Conservation (phyloP, 495 filamentous ascomycete genomes). For the Melanomma pulvis-pyrius region DNA sequence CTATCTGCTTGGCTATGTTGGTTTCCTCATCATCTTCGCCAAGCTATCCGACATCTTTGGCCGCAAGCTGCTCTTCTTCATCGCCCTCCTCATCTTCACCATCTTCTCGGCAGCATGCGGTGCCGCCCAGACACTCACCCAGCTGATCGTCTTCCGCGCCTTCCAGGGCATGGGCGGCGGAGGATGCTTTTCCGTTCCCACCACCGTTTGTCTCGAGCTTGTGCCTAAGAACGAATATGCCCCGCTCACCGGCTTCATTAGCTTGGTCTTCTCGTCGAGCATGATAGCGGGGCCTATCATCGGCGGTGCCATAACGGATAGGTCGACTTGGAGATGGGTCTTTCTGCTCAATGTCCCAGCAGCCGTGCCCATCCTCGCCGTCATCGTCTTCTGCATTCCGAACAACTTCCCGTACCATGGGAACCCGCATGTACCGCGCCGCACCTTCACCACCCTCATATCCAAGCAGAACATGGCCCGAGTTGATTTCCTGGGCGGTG, state of each 20-base stretch:
- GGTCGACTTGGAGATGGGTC: slow-evolving; percentile 50
- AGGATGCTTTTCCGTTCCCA: slow-evolving; percentile 48
- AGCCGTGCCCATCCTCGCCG: neutral
- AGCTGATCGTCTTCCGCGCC: slow-evolving; percentile 35
- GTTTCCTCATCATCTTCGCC: slow-evolving; percentile 35
- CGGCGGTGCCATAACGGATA: slow-evolving; percentile 46
- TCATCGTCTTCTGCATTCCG: slow-evolving; percentile 11
- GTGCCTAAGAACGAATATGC: slow-evolving; percentile 44
- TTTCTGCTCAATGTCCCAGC: slow-evolving; percentile 18
- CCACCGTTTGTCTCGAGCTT: slow-evolving; percentile 58
- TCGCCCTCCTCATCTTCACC: slow-evolving; percentile 43
- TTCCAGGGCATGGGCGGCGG: slow-evolving; percentile 24
- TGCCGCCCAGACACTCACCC: slow-evolving; percentile 35
- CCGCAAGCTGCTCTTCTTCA: slow-evolving; percentile 40
- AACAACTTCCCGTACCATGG: slow-evolving; percentile 18
- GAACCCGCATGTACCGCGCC: neutral
- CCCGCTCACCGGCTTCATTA: slow-evolving; percentile 44
- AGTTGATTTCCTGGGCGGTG: slow-evolving; percentile 23
- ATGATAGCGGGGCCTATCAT: slow-evolving; percentile 52
- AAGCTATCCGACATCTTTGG: slow-evolving; percentile 43
- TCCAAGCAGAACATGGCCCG: neutral
- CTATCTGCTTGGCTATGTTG: slow-evolving; percentile 61
- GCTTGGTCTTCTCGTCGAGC: slow-evolving; percentile 41
- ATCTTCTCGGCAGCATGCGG: slow-evolving; percentile 17
- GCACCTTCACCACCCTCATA: neutral